Evolutionary conservation across 345 rosid species (phyloP).

Genomic region (Anastatica hierochuntica): DNA sequence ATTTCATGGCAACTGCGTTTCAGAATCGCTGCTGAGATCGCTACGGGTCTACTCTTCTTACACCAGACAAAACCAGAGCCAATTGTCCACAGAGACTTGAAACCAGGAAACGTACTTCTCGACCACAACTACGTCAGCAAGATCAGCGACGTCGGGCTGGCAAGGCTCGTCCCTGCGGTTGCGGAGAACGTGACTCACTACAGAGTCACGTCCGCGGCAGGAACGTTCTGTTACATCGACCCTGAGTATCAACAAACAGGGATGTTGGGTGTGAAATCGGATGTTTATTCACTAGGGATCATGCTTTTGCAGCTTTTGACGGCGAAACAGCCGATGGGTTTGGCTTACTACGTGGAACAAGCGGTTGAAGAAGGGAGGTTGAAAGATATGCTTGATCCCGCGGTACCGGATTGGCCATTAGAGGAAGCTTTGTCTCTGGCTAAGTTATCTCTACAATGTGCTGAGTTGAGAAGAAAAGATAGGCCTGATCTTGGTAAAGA

Average conservation of each 20-base stretch:
- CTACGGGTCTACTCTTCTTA: conserved; percentile 73
- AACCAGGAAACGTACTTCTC: conserved; percentile 79
- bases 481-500: too few relatives aligned
- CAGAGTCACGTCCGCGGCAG: conserved; percentile 76
- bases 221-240: conserved; percentile 91
- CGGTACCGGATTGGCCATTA: conserved; percentile 72
- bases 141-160: too few relatives aligned
- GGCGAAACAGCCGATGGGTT: conserved; percentile 78
- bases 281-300: too few relatives aligned
- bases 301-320: conserved; percentile 83
- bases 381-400: conserved; percentile 53
- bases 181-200: conserved; percentile 76
- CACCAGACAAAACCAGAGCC: conserved; percentile 97
- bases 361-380: conserved; percentile 54
- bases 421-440: conserved; percentile 55
- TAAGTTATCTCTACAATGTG: conserved; percentile 54
- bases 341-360: conserved; percentile 45
- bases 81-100: conserved; percentile 88
- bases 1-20: conserved; percentile 83
- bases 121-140: conserved; percentile 78
- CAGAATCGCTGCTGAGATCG: conserved; percentile 82
- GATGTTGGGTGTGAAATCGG: conserved; percentile 84
- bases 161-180: conserved; percentile 75
- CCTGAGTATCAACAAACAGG: conserved; percentile 98
- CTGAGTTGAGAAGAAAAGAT: conserved; percentile 84